Base-by-base conservation (phyloP, 345 rosid genomes). In the Mangifera indica region DNA sequence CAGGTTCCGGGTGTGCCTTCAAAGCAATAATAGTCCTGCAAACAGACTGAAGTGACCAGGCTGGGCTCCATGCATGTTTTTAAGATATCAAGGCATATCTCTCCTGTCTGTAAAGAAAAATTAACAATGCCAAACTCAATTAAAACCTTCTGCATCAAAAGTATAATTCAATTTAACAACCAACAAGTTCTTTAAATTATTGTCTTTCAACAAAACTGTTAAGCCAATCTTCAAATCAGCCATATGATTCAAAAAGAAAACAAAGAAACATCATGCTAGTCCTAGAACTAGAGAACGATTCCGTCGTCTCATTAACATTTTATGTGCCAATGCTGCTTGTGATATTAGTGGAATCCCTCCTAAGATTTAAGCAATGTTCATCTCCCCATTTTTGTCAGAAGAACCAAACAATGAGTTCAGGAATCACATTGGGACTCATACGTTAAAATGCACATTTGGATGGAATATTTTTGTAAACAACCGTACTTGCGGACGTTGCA, bases 11-110 rank as follows among this genome's bases (percentile, higher is more conserved):
- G 73, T 95, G 98, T 58, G 98, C 99, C 98, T 92, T 92, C 85
- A 95, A 79, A 71, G 98, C 97, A 58, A 95, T 93, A 79, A 95
- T 91, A 21, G 98, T 98, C 81, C 95, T 89, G 80, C 98, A 96
- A 66, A 96, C 99, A 49, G 97, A 95, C 80, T 95, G 97, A 70
- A 92, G 93, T 4, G 98, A 92, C 98, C 99, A 95, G n/a, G 99
- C 98, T 1, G 99, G 98, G 74, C 97, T 95, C 99, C 98, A 96
- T 29, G 99, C 98, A 76, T 89, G n/a, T 96, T 88, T 96, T 96
- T 92, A 95, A 85, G 76, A 95, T 92, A 75, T 95, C 99, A 58
- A 95, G 91, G 74, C 98, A 95, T 80, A 95, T 92, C 79, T 95
- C 99, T 44, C 99, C 97, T 0, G 99, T 95, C 96, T 95, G 86